phyloP scores from a whole-genome alignment of 2,329 filamentous ascomycete species.

The Fusarium miscanthi region DNA sequence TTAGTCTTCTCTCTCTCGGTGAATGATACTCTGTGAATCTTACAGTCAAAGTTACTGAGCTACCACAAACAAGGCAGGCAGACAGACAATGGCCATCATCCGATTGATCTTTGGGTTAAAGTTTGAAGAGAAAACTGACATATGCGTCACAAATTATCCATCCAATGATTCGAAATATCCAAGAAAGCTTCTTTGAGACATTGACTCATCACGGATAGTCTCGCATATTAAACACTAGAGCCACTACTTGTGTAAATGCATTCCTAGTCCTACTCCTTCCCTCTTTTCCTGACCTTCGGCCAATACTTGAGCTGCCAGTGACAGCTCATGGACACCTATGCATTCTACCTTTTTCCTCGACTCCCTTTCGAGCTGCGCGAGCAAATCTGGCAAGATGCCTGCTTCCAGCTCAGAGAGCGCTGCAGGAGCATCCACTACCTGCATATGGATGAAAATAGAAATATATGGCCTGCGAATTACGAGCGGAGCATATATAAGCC shows the following conservation, averaged over 20 bases:
- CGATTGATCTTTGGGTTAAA: accelerated
- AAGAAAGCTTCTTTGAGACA: neutral
- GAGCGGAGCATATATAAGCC: neutral
- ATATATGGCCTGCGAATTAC: neutral
- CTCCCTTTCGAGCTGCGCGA: neutral
- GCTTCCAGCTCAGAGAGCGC: accelerated
- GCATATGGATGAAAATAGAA: neutral
- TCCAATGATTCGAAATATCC: neutral
- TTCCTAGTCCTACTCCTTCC: neutral
- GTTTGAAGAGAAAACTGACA: neutral
- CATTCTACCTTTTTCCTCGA: neutral
- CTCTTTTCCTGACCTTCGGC: accelerated
- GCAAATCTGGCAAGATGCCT: neutral
- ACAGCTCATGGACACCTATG: neutral
- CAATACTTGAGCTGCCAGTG: neutral
- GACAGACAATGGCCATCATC: neutral
- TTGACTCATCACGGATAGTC: accelerated
- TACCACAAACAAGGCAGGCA: too few species aligned
- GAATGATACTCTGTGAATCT: too few species aligned
- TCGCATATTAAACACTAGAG: neutral
- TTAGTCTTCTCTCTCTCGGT: too few species aligned
- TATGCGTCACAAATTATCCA: neutral
- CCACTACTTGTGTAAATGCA: accelerated
- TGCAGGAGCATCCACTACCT: accelerated
- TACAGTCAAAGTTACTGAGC: too few species aligned